phyloP scores from a whole-genome alignment of 495 filamentous ascomycete genomes.

The Hyaloscypha hepaticicola region DNA sequence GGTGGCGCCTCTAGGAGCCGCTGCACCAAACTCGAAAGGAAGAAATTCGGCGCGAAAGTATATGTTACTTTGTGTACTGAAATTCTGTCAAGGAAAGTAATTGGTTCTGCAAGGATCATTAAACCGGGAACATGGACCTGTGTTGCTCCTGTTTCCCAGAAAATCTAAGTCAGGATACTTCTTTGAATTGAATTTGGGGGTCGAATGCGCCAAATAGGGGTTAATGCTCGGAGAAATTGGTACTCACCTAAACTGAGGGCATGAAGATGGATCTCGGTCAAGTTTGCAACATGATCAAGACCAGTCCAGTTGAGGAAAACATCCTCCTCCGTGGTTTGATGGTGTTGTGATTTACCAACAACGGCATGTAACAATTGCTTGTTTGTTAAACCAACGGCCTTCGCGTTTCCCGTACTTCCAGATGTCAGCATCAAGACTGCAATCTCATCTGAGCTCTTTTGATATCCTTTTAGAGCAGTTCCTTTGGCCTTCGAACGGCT shows the following conservation, averaged over 20 bases:
- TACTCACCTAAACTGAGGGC: conserved; percentile 41
- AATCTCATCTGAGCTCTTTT: conserved; percentile 18
- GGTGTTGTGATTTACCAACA: conserved; percentile 38
- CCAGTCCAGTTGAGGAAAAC: conserved; percentile 52
- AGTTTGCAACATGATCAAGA: conserved; percentile 53
- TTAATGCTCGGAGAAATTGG: too few species aligned
- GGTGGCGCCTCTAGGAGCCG: neutral
- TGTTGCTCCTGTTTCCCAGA: too few species aligned
- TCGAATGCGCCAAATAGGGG: too few species aligned
- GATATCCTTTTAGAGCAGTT: neutral
- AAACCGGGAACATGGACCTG: conserved; percentile 48
- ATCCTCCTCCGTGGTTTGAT: conserved; percentile 4
- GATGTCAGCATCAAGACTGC: conserved; percentile 56
- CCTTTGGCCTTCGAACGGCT: neutral
- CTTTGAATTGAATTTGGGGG: too few species aligned
- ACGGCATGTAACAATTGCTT: conserved; percentile 47
- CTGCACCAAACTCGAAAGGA: conserved; percentile 37
- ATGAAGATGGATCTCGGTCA: conserved; percentile 51
- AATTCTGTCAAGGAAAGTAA: conserved; percentile 42
- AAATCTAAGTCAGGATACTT: too few species aligned
- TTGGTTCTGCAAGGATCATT: conserved; percentile 44
- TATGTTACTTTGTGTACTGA: conserved; percentile 42
- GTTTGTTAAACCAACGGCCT: conserved; percentile 50
- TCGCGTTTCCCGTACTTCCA: conserved; percentile 54
- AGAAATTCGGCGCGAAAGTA: conserved; percentile 59